Conservation (phyloP, 208 protist species). For the Trypanosoma scelopori region DNA sequence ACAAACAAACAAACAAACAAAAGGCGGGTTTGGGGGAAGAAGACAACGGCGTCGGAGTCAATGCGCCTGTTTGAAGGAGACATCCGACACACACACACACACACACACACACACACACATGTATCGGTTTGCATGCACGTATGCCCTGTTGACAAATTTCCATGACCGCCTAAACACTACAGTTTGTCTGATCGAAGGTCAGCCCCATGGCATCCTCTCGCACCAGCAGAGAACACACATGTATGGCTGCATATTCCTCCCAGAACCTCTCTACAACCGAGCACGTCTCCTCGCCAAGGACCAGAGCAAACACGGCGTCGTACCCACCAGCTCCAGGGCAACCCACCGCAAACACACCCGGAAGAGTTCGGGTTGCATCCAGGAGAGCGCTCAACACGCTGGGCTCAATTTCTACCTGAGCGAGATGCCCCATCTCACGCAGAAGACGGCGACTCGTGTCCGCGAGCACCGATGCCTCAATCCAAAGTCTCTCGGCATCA, state of each 20-base stretch:
- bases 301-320: constrained; percentile 92
- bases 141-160: no score
- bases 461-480: constrained; percentile 45
- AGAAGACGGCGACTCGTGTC: constrained; percentile 45
- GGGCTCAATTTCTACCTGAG: constrained; percentile 89
- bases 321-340: constrained; percentile 94
- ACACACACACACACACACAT: background rate
- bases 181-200: constrained; percentile 22
- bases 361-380: constrained; percentile 76
- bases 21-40: no score
- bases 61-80: no score
- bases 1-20: no score
- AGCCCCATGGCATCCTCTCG: constrained; percentile 77
- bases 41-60: no score
- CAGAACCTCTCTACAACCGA: constrained; percentile 68
- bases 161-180: background rate
- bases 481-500: constrained; percentile 38
- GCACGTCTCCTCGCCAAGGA: constrained; percentile 64
- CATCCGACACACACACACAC: no score
- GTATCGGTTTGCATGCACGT: background rate
- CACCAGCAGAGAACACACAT: constrained; percentile 80
- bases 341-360: constrained; percentile 91
- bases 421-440: constrained; percentile 80
- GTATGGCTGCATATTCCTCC: constrained; percentile 56
- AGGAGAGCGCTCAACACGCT: constrained; percentile 75